phyloP scores from a whole-genome alignment of 306 rosid genomes.

The Trichosanthes truncata region DNA sequence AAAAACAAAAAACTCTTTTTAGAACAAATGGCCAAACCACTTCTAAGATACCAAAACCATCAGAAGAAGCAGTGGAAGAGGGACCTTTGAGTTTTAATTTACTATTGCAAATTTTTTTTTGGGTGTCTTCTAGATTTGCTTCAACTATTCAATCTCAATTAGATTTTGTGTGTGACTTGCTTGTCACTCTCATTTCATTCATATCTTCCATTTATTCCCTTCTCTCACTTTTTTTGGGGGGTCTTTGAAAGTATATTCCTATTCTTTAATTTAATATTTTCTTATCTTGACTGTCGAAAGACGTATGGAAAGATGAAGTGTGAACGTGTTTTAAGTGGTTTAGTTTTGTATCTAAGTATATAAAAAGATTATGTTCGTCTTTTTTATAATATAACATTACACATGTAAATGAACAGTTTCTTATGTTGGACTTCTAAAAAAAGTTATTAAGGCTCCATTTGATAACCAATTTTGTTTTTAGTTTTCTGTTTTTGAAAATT shows the following conservation, averaged over 20 bases:
- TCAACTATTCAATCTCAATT: not conserved
- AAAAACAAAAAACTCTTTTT: not conserved
- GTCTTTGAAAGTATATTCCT: not conserved
- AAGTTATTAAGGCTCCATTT: no score
- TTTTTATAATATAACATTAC: not conserved
- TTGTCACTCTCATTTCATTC: not conserved
- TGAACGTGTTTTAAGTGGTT: not conserved
- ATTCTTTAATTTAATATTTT: not conserved
- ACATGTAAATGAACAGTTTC: no score
- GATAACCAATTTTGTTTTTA: no score
- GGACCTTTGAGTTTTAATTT: not conserved
- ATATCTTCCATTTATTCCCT: not conserved
- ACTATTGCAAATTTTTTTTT: not conserved
- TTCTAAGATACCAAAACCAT: not conserved
- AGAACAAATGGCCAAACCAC: not conserved
- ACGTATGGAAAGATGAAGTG: not conserved
- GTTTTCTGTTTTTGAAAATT: no score
- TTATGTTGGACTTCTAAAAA: no score
- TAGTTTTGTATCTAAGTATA: not conserved
- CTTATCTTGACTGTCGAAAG: not conserved
- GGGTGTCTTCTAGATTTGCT: not conserved
- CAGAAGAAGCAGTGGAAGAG: not conserved
- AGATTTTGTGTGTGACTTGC: not conserved
- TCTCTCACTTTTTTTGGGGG: not conserved
- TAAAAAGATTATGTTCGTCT: not conserved